Percentiles rank a stretch among this genome's conserved stretches.
Conservation (phyloP, 2,329 filamentous ascomycete genomes). For the Trichoderma sp. region DNA sequence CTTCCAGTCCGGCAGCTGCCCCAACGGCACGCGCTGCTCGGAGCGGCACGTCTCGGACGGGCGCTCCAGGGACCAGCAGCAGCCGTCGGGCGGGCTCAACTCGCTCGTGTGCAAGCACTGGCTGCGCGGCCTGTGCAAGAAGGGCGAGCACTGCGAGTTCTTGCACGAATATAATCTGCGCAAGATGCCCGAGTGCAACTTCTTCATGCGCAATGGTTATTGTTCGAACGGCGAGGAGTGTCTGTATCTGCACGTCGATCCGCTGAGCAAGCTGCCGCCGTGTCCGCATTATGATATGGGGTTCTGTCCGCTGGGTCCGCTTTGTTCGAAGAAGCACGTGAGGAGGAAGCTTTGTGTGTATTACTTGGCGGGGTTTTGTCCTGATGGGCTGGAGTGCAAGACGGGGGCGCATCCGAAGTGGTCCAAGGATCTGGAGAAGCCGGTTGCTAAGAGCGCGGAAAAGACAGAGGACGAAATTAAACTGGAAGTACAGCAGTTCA, state of each 20-base stretch:
- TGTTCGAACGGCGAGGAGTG: constrained; percentile 98
- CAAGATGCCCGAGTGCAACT: constrained; percentile 98
- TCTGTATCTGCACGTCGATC: constrained; percentile 85
- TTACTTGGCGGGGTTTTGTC: constrained; percentile 93
- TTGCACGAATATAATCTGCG: constrained; percentile 97
- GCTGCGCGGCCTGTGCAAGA: constrained; percentile 95
- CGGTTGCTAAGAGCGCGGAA: constrained; percentile 65
- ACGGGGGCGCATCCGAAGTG: constrained; percentile 82
- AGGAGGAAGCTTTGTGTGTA: constrained; percentile 76
- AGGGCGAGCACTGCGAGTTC: constrained; percentile 95
- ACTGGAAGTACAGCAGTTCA: constrained; percentile 30
- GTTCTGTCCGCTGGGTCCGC: constrained; percentile 87
- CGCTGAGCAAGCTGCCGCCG: constrained; percentile 72
- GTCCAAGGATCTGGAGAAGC: constrained; percentile 73
- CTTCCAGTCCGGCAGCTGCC: constrained; percentile 82
- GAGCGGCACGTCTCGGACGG: constrained; percentile 68
- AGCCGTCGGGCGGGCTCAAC: constrained; percentile 59
- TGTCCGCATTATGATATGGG: constrained; percentile 93
- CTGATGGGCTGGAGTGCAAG: constrained; percentile 72
- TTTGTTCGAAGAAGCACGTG: constrained; percentile 86
- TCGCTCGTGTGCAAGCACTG: constrained; percentile 98
- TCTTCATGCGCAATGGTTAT: constrained; percentile 89
- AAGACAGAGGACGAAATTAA: constrained; percentile 52
- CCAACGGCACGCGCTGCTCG: constrained; percentile 77
- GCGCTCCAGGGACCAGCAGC: constrained; percentile 50